Conservation (phyloP, 345 rosid species). For the Eucalyptus sp. region DNA sequence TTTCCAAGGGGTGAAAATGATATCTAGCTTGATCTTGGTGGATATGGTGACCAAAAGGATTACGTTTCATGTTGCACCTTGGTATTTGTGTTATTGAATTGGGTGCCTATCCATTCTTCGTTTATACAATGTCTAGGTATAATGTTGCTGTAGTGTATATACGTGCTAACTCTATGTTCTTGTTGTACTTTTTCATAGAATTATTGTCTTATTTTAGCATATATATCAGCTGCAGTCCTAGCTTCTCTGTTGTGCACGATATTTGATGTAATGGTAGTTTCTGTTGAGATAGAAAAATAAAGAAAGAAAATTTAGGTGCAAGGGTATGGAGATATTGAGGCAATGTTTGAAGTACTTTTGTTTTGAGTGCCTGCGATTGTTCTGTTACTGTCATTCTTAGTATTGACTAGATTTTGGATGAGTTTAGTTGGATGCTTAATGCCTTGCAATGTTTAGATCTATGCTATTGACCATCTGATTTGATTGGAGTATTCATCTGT, state of each 20-base stretch:
- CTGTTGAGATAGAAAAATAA: neutral
- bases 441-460: neutral
- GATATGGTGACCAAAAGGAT: neutral
- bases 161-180: neutral
- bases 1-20: neutral
- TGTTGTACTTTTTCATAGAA: neutral
- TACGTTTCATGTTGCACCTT: neutral
- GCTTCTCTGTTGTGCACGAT: neutral
- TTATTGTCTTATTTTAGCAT: neutral
- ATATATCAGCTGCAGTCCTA: neutral
- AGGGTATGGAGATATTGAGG: neutral
- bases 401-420: neutral
- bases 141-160: neutral
- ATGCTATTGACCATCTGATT: neutral
- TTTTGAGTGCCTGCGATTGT: neutral
- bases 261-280: neutral
- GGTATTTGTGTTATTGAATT: neutral
- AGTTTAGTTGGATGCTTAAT: neutral
- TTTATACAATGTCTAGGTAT: neutral
- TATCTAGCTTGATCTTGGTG: neutral
- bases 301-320: neutral
- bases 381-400: neutral
- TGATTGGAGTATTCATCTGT: too few species aligned
- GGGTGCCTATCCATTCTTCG: neutral
- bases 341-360: neutral